These are phyloP conservation scores for Ogataea trehalophila DNA, from an alignment of 805 yeast species.

Conservation along the genomic window DNA sequence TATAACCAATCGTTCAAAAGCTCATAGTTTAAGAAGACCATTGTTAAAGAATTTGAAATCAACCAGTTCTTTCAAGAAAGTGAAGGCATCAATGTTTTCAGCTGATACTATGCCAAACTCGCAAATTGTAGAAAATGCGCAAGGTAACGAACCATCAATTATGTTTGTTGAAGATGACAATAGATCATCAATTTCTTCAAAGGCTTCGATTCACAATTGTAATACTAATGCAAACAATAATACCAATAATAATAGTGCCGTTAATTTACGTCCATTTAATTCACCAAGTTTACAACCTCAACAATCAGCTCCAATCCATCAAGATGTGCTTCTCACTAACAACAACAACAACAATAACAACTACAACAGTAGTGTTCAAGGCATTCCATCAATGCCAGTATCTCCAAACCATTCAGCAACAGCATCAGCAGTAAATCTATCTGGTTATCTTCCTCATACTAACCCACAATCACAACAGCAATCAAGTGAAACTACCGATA, in stretches of 20 bases:
- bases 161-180: slow-evolving; percentile 49
- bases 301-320: background rate
- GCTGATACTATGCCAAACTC: slow-evolving; percentile 71
- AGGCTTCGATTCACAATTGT: background rate
- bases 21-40: slow-evolving; percentile 20
- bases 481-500: background rate
- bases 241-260: background rate
- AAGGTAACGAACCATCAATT: slow-evolving; percentile 63
- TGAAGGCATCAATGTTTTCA: slow-evolving; percentile 34
- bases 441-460: background rate
- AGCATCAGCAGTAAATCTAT: background rate
- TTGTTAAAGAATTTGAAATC: slow-evolving; percentile 18
- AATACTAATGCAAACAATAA: background rate
- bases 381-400: no score
- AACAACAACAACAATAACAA: no score
- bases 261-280: background rate
- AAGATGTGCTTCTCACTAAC: background rate
- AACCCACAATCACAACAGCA: background rate
- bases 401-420: no score
- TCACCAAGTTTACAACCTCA: background rate
- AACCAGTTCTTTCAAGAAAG: slow-evolving; percentile 14
- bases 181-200: slow-evolving; percentile 11
- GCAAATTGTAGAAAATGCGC: slow-evolving; percentile 60
- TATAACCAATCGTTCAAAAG: slow-evolving; percentile 7
- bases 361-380: background rate